Evolutionary conservation across 2,329 filamentous ascomycete genomes (phyloP), one percentile per base, ranked within the genome.

Genomic region (Ceratocystis albifundus): DNA sequence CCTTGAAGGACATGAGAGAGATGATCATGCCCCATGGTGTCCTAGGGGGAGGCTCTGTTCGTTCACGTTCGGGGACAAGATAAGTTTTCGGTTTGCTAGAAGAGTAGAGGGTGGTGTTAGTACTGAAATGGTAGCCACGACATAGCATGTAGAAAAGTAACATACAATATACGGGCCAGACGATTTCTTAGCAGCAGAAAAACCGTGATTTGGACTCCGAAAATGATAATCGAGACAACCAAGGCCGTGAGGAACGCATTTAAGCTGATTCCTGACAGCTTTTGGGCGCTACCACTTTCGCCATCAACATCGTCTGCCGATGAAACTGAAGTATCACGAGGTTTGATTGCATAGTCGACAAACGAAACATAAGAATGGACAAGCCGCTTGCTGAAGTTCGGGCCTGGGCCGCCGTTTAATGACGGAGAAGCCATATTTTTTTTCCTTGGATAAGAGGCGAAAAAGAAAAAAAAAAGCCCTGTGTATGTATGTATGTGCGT

Each of bases 61-160:
- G 85, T 77, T 96, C 89, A 72, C 88, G 84, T 75, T 94, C 88
- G 5, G 90, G 88, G 0, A 95, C 91, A 0, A 96, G 82, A 71
- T 90, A 96, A 3, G 90, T 93, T 74, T 90, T 86, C 1, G 90
- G 88, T 77, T 90, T 89, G 72, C 87, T 90, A 55, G 12, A 59
- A 69, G 28, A 32, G 17, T 69, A 46, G 50, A 12, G 36, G 66
- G 53, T 44, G 6, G 55, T 53, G 41, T 41, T 50, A 62, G 30
- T 25, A 8, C 7, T 53, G 46, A 10, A 20, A 45, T 32, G 32
- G 4, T 28, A n/a, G 7, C 22, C 28, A 28, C 12, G 44, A 25
- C 44, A 63, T 45, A 62, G 46, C n/a, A 32, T 69, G 68, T 17
- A 55, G 65, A 53, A 2, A 45, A 4, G 12, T 30, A 20, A 78